Percentiles rank a stretch among this genome's conserved stretches.
phyloP scores from a whole-genome alignment of 2,329 filamentous ascomycete genomes.

The Dothistroma pini region DNA sequence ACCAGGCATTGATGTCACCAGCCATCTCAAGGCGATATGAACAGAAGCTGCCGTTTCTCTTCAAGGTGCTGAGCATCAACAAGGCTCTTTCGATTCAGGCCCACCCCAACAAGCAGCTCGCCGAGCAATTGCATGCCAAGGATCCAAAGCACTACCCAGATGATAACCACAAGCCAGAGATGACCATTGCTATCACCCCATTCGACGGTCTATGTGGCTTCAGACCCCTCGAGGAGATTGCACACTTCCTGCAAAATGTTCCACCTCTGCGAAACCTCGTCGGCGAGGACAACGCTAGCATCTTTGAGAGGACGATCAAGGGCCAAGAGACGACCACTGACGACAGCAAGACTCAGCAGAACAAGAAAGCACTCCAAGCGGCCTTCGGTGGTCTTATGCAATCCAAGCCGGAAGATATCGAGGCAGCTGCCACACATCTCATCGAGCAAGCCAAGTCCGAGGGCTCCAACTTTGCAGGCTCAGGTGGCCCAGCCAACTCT shows the following conservation, averaged over 20 bases:
- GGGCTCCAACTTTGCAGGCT: slow-evolving; percentile 68
- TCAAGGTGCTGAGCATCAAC: slow-evolving; percentile 95
- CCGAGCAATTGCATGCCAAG: slow-evolving; percentile 77
- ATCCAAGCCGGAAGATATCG: slow-evolving; percentile 63
- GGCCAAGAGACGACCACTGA: slow-evolving; percentile 50
- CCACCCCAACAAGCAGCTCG: slow-evolving; percentile 68
- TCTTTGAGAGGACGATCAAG: slow-evolving; percentile 47
- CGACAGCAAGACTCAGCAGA: slow-evolving; percentile 48
- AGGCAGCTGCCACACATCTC: slow-evolving; percentile 63
- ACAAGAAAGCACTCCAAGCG: slow-evolving; percentile 73
- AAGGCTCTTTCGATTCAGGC: slow-evolving; percentile 97
- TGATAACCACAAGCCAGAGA: slow-evolving; percentile 99
- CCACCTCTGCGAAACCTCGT: slow-evolving; percentile 49
- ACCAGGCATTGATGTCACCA: slow-evolving; percentile 73
- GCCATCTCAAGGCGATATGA: slow-evolving; percentile 72
- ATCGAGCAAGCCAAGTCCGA: slow-evolving; percentile 66
- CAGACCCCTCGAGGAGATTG: slow-evolving; percentile 79
- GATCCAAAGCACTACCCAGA: slow-evolving; percentile 96
- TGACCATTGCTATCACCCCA: slow-evolving; percentile 95
- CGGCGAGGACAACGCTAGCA: slow-evolving; percentile 45
- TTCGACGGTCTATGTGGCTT: slow-evolving; percentile 98
- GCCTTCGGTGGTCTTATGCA: slow-evolving; percentile 80
- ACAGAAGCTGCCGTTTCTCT: slow-evolving; percentile 85
- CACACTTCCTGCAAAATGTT: slow-evolving; percentile 72
- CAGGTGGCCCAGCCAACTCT: slow-evolving; percentile 63